Base-by-base conservation (phyloP, 441 rosid genomes). In the Dalechampia spathulata region DNA sequence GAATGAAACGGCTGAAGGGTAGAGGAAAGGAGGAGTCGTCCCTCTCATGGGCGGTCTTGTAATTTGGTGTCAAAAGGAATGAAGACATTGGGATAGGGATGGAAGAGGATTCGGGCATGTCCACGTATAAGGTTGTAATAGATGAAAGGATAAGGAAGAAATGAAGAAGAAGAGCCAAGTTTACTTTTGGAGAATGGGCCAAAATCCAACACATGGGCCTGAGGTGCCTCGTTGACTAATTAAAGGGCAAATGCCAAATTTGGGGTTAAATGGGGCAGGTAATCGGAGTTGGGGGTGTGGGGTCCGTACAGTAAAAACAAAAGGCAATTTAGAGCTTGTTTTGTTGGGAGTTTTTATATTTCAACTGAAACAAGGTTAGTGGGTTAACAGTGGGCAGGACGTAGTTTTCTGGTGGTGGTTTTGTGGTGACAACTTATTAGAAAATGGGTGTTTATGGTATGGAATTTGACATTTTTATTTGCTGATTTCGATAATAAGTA, bases 301-400 rank as follows among this genome's bases (percentile, higher is more conserved):
- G 49, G 49, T 45, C n/a, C 20, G 20, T 20, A 45, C 7, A 14
- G 49, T 45, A 2, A 14, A 20, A 16, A 42, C 8, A n/a, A 20
- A 21, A 20, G 49, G 26, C 27, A 44, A 12, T 21, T 22, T 2
- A 1, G 20, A 49, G 8, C 17, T 34, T 11, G 22, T 46, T 23
- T 14, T 28, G 32, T n/a, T n/a, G n/a, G n/a, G n/a, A n/a, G n/a
- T n/a, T n/a, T n/a, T n/a, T n/a, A n/a, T n/a, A n/a, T n/a, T n/a
- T n/a, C n/a, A n/a, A n/a, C n/a, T n/a, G n/a, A 3, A 9, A 17
- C 34, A 30, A 19, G 13, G 27, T 3, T 8, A 22, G 45, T 37
- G 44, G 45, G 13, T 53, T 48, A 58, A 58, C 62, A 5, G 30
- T 16, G 38, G 62, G 47, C 26, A 48, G 36, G 11, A 58, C 30